Evolutionary conservation across 805 yeast species (phyloP), one percentile per base, ranked within the genome.

Genomic region (Pichia phayaonensis): DNA sequence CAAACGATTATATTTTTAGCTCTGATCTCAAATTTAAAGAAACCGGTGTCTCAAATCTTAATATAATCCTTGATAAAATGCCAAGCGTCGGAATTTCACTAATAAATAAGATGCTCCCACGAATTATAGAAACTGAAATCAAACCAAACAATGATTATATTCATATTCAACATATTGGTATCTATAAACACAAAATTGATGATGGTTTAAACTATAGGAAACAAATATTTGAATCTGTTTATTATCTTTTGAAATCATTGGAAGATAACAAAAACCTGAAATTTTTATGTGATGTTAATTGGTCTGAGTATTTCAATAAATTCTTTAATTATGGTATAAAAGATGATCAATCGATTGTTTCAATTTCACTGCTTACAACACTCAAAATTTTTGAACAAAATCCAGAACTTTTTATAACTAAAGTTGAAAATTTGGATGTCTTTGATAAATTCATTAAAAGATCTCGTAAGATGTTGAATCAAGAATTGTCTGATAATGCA

Each of bases 181-280:
- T 95, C 0, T 87, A 84, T 71, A 86, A 86, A 61, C 90, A 86
- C 61, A 81, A 81, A 54, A 77, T 86, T 40, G 96, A 88, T 59
- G 84, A 83, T 56, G 94, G 90, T 0, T 70, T 86, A 40, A 88
- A 81, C 52, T 77, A 80, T 52, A 73, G 96, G 48, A 85, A 85
- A 61, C 75, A 84, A 39, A 73, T 86, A 8, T 85, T 83, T 63
- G 95, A 87, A 60, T 67, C 83, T 22, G 67, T 87, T 27, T 83
- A 81, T 62, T 74, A 86, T 10, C 63, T 84, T 43, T 61, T 70
- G 13, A 61, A 63, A 7, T 58, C 68, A 4, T 54, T 70, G 44
- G 72, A 68, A 48, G 59, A 60, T 40, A 58, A 60, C 40, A 48
- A 59, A 7, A 49, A 55, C 26, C 46, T 61, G 8, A 34, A 48